phyloP scores from a whole-genome alignment of 495 filamentous ascomycete species.

The Letharia columbiana region DNA sequence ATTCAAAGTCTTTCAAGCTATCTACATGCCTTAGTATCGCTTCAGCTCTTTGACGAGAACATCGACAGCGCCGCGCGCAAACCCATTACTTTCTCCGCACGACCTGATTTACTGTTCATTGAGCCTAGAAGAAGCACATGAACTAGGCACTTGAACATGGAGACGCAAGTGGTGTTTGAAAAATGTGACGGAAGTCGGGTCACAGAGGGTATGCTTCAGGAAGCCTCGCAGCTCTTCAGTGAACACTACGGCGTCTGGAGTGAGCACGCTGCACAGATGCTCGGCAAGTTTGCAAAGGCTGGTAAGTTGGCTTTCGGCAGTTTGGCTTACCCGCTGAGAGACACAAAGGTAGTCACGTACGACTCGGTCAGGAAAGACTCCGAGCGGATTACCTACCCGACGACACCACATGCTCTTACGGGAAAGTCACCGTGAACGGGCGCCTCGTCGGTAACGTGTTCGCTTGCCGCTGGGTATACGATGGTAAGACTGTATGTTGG shows the following conservation, averaged over 20 bases:
- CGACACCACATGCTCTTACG: slow-evolving; percentile 24
- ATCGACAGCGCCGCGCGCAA: too few species aligned
- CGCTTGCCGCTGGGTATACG: slow-evolving; percentile 29
- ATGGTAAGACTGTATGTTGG: slow-evolving; percentile 31
- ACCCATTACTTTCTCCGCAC: too few species aligned
- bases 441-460: slow-evolving; percentile 32
- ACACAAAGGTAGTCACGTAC: slow-evolving; percentile 26
- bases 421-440: slow-evolving; percentile 28
- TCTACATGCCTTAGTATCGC: too few species aligned
- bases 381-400: slow-evolving; percentile 25
- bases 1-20: too few species aligned
- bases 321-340: background rate
- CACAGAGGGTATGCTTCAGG: too few species aligned
- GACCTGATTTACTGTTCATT: too few species aligned
- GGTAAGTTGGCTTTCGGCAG: slow-evolving; percentile 12
- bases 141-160: background rate
- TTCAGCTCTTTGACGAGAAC: too few species aligned
- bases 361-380: slow-evolving; percentile 23
- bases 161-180: slow-evolving; percentile 18
- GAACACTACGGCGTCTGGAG: slow-evolving; percentile 33
- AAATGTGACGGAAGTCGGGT: slow-evolving; percentile 17
- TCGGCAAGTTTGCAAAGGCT: slow-evolving; percentile 23
- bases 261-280: slow-evolving; percentile 16
- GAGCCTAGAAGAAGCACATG: too few species aligned
- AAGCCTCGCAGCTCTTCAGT: slow-evolving; percentile 30